phyloP scores from a whole-genome alignment of 345 rosid species.

The Toxicodendron radicans region DNA sequence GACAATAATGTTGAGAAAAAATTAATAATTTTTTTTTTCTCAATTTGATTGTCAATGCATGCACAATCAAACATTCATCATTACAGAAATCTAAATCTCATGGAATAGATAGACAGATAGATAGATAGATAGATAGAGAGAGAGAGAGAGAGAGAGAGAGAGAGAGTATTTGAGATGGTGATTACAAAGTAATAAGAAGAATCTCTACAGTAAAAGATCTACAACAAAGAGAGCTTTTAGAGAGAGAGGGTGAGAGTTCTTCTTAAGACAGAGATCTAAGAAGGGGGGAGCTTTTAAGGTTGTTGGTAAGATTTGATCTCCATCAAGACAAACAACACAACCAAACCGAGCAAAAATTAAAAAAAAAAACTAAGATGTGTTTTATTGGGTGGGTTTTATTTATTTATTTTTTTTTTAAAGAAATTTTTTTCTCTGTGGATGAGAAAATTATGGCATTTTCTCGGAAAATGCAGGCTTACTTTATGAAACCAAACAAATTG shows the following conservation, averaged over 20 bases:
- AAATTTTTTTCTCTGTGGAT: slow-evolving; percentile 27
- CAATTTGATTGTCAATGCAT: slow-evolving; percentile 18
- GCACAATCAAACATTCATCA: slow-evolving; percentile 37
- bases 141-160: too few species aligned
- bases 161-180: slow-evolving; percentile 4
- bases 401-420: slow-evolving; percentile 5
- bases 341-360: neutral
- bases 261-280: slow-evolving; percentile 6
- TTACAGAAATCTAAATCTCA: slow-evolving; percentile 29
- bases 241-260: neutral
- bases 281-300: neutral
- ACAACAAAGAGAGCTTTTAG: slow-evolving; percentile 6
- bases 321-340: neutral
- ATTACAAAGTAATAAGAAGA: slow-evolving; percentile 20
- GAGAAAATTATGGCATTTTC: slow-evolving; percentile 39
- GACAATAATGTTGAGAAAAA: neutral
- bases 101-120: slow-evolving; percentile 2
- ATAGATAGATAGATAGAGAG: too few species aligned
- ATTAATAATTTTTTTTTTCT: neutral
- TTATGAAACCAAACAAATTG: slow-evolving; percentile 1
- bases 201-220: slow-evolving; percentile 25
- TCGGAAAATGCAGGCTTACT: slow-evolving; percentile 31
- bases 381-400: neutral
- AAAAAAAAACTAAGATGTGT: slow-evolving; percentile 8
- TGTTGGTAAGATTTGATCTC: slow-evolving; percentile 11